Percentiles rank a stretch among this genome's conserved stretches.
These are phyloP conservation scores for Candida ovalis DNA, from an alignment of 805 yeast species.

Conservation along the genomic window DNA sequence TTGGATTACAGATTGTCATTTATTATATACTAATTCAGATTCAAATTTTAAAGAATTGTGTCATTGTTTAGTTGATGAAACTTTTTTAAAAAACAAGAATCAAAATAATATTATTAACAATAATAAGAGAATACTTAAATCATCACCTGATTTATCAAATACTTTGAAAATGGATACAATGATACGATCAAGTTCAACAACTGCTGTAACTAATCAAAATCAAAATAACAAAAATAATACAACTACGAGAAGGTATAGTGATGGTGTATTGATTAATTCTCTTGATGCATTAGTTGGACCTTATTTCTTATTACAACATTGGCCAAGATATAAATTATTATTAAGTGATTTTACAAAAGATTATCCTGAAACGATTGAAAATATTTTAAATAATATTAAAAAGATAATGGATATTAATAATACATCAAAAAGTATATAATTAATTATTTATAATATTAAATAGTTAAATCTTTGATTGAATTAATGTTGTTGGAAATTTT, in stretches of 20 bases:
- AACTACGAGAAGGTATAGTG: not conserved
- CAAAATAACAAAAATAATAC: too few relatives aligned
- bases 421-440: not conserved
- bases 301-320: conserved; percentile 1
- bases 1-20: not conserved
- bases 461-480: not conserved
- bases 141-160: too few relatives aligned
- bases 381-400: not conserved
- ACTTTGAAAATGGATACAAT: too few relatives aligned
- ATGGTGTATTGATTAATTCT: not conserved
- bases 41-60: not conserved
- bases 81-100: too few relatives aligned
- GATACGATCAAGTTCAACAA: too few relatives aligned
- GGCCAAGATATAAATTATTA: conserved; percentile 2
- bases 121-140: too few relatives aligned
- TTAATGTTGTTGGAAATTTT: not conserved
- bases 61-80: not conserved
- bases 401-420: conserved; percentile 1
- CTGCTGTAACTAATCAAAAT: too few relatives aligned
- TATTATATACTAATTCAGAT: not conserved
- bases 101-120: too few relatives aligned
- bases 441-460: not conserved
- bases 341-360: not conserved
- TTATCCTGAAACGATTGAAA: not conserved
- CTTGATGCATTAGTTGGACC: conserved; percentile 1